A percentile compares a stretch with the other conserved stretches of the same genome.
Conservation (phyloP, 176 grass and related monocot genomes). For the Oryza australiensis region DNA sequence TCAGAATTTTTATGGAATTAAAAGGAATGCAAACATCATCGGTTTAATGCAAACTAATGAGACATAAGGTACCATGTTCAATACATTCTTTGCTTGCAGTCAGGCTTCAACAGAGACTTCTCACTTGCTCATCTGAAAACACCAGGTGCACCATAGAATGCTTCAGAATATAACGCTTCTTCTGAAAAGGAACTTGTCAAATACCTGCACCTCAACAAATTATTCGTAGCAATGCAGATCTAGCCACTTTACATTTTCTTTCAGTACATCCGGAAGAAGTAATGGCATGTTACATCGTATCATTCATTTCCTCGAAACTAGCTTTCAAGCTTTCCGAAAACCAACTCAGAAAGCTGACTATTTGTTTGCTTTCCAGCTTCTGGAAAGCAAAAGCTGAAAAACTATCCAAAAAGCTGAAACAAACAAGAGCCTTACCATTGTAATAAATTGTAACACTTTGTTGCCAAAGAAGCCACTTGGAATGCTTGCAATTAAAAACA, state of each 20-base stretch:
- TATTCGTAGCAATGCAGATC: neutral
- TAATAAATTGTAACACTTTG: neutral
- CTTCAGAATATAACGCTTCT: neutral
- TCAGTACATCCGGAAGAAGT: too few relatives aligned
- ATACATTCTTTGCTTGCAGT: neutral
- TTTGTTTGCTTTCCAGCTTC: too few relatives aligned
- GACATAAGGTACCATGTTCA: neutral
- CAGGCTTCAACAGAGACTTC: neutral
- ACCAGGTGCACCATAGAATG: neutral
- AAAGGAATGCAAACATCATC: neutral
- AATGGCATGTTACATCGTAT: too few relatives aligned
- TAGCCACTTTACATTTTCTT: neutral
- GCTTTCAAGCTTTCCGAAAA: too few relatives aligned
- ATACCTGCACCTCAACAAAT: neutral
- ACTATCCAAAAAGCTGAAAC: too few relatives aligned
- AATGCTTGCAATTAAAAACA: neutral
- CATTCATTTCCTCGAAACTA: too few relatives aligned
- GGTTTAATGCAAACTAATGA: neutral
- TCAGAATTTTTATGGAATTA: neutral
- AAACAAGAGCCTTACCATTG: too few relatives aligned
- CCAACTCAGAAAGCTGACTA: too few relatives aligned
- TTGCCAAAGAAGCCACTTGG: too few relatives aligned
- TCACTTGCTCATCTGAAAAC: slow-evolving; percentile 7
- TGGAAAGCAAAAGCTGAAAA: too few relatives aligned
- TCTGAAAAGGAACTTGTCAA: neutral